phyloP scores from a whole-genome alignment of 768 basidiomycete species.

The Podaxis sp. region DNA sequence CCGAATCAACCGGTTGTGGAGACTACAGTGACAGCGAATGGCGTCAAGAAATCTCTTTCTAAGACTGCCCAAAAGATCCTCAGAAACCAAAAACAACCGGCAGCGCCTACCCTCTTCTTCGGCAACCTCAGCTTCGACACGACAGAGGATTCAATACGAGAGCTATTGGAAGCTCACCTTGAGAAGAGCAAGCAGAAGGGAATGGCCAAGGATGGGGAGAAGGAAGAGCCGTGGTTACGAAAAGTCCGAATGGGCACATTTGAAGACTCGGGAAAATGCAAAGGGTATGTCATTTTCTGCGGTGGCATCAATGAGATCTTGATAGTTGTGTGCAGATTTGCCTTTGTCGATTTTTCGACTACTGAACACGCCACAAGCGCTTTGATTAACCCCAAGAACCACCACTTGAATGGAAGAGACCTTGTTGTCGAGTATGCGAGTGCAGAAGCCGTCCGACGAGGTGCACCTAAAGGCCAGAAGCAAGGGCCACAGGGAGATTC shows the following conservation, averaged over 20 bases:
- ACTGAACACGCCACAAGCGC: slow-evolving; percentile 76
- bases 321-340: slow-evolving; percentile 56
- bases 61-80: slow-evolving; percentile 80
- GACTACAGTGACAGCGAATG: slow-evolving; percentile 24
- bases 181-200: slow-evolving; percentile 24
- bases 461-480: slow-evolving; percentile 43
- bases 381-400: slow-evolving; percentile 81
- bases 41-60: slow-evolving; percentile 38
- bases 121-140: slow-evolving; percentile 93
- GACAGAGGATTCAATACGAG: slow-evolving; percentile 70
- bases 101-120: slow-evolving; percentile 84
- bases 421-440: slow-evolving; percentile 90
- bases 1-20: slow-evolving; percentile 45
- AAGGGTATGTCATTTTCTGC: slow-evolving; percentile 63
- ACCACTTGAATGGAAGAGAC: slow-evolving; percentile 76
- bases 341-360: slow-evolving; percentile 87
- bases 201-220: slow-evolving; percentile 24
- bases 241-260: slow-evolving; percentile 87
- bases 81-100: slow-evolving; percentile 71
- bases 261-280: slow-evolving; percentile 91
- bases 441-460: slow-evolving; percentile 81
- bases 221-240: slow-evolving; percentile 21
- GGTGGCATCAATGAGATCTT: not conserved
- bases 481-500: slow-evolving; percentile 14
- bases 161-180: slow-evolving; percentile 69